Evolutionary conservation across 208 protist species (phyloP).

Genomic region (Borovskyia barvae): DNA sequence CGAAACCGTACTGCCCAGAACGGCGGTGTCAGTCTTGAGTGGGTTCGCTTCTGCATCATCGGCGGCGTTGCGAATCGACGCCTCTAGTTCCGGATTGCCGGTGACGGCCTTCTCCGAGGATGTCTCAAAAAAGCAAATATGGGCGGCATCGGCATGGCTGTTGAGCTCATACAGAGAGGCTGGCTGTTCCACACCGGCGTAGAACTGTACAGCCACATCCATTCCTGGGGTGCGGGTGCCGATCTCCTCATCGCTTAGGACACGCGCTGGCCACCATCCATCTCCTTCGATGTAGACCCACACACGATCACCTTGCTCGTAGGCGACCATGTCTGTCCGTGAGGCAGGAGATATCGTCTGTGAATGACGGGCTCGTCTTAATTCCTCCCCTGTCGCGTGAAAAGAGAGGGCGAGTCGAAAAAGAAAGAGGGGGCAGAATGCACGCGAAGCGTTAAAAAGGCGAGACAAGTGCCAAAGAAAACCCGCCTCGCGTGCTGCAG

Average conservation of each 20-base stretch:
- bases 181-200: slow-evolving; percentile 49
- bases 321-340: slow-evolving; percentile 23
- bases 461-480: too few species aligned
- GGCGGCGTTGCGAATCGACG: slow-evolving; percentile 52
- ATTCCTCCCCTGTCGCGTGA: background rate
- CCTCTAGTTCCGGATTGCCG: slow-evolving; percentile 47
- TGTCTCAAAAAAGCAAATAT: slow-evolving; percentile 80
- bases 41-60: slow-evolving; percentile 69
- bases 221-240: slow-evolving; percentile 23
- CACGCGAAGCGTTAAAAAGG: too few species aligned
- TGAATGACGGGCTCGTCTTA: background rate
- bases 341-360: too few species aligned
- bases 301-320: slow-evolving; percentile 73
- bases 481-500: background rate
- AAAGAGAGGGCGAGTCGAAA: too few species aligned
- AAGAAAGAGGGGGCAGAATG: background rate
- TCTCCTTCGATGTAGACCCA: slow-evolving; percentile 80
- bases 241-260: slow-evolving; percentile 51
- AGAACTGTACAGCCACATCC: slow-evolving; percentile 69
- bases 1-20: slow-evolving; percentile 1
- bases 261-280: slow-evolving; percentile 82
- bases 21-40: slow-evolving; percentile 36
- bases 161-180: slow-evolving; percentile 53
- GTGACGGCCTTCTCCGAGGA: slow-evolving; percentile 88
- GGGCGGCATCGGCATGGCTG: slow-evolving; percentile 27